Evolutionary conservation across 768 basidiomycete genomes (phyloP).

Genomic region (Psilocybe azurescens): DNA sequence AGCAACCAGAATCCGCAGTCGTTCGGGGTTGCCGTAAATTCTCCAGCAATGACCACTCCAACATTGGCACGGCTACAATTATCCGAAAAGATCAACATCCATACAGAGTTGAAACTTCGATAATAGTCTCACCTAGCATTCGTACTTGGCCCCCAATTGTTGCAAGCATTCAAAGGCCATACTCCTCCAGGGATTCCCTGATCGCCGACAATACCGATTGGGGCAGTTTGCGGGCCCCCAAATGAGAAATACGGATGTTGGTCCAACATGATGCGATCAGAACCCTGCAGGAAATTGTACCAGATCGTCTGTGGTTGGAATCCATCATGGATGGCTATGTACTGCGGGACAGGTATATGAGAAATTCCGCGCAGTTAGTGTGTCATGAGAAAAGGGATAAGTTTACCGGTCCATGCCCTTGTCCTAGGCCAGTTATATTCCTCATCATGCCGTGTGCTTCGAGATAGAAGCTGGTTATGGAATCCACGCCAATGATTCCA

Average conservation of each 20-base stretch:
- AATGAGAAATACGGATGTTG: conserved; percentile 75
- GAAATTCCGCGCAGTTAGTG: not conserved
- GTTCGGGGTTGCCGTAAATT: conserved; percentile 74
- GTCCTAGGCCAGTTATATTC: conserved; percentile 73
- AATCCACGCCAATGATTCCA: conserved; percentile 54
- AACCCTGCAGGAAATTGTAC: conserved; percentile 58
- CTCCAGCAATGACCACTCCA: conserved; percentile 77
- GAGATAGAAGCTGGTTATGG: conserved; percentile 64
- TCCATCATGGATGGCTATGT: conserved; percentile 52
- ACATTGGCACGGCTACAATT: conserved; percentile 47
- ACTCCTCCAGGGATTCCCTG: conserved; percentile 43
- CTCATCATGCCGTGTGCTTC: conserved; percentile 65
- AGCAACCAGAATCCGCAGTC: conserved; percentile 53
- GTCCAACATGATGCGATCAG: conserved; percentile 67
- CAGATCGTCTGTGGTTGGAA: conserved; percentile 50
- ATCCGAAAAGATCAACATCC: conserved; percentile 6
- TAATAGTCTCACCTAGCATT: conserved; percentile 47
- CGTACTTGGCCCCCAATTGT: conserved; percentile 59
- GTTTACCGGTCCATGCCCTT: conserved; percentile 59
- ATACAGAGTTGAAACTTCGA: conserved; percentile 31
- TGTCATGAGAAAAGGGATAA: not conserved
- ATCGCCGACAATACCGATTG: conserved; percentile 35
- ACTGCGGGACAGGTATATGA: conserved; percentile 35
- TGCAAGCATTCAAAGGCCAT: conserved; percentile 59
- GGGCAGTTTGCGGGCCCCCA: conserved; percentile 40